Evolutionary conservation across 192 early-diverging fungal species (phyloP).

Genomic region (Podila epigama): DNA sequence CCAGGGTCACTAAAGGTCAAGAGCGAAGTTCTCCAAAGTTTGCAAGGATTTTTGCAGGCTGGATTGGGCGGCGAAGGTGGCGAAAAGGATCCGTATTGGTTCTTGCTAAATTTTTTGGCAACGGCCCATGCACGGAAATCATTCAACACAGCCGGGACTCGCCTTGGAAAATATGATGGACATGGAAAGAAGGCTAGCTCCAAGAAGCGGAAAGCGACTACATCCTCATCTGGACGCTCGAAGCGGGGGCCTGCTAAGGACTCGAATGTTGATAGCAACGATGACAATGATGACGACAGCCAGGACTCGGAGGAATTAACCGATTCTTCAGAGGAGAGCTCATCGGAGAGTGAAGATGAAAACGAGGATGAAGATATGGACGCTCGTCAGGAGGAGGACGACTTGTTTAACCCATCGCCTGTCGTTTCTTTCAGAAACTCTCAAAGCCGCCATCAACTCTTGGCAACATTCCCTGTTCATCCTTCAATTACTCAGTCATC

Average conservation of each 20-base stretch:
- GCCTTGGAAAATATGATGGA: slow-evolving; percentile 4
- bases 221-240: slow-evolving; percentile 12
- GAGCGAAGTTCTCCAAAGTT: slow-evolving; percentile 64
- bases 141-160: slow-evolving; percentile 34
- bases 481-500: slow-evolving; percentile 9
- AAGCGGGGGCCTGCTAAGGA: slow-evolving; percentile 1
- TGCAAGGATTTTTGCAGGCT: slow-evolving; percentile 62
- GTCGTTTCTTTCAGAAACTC: slow-evolving; percentile 27
- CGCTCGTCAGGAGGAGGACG: background rate
- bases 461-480: slow-evolving; percentile 24
- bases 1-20: slow-evolving; percentile 55
- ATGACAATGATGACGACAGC: slow-evolving; percentile 2
- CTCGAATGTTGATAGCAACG: background rate
- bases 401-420: slow-evolving; percentile 9
- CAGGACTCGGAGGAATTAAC: background rate
- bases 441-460: slow-evolving; percentile 5
- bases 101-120: slow-evolving; percentile 55
- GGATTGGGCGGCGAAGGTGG: slow-evolving; percentile 54
- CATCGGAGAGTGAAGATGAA: background rate
- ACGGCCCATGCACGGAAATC: slow-evolving; percentile 52
- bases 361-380: background rate
- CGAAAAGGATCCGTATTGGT: slow-evolving; percentile 59
- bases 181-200: background rate
- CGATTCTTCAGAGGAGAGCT: background rate
- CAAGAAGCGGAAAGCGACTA: slow-evolving; percentile 27